Evolutionary conservation across 331 rosid genomes (phyloP).

Genomic region (Pyrus hybrid): DNA sequence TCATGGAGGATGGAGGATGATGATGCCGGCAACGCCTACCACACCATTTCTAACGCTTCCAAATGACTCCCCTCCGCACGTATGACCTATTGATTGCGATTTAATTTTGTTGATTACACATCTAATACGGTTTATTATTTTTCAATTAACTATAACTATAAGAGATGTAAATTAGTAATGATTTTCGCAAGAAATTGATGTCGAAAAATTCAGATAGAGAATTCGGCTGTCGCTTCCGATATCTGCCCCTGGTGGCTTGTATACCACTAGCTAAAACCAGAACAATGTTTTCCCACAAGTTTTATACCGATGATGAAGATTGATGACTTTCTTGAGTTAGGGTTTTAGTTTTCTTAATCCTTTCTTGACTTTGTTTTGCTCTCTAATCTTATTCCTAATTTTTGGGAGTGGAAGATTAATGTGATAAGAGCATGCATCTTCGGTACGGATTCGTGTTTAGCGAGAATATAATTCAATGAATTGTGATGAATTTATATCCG

Average conservation of each 20-base stretch:
- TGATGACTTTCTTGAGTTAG: background rate
- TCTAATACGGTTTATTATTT: conserved; percentile 24
- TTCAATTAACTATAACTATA: conserved; percentile 32
- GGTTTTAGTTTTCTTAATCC: background rate
- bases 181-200: conserved; percentile 32
- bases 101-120: conserved; percentile 28
- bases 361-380: background rate
- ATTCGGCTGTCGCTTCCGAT: background rate
- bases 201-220: conserved; percentile 1
- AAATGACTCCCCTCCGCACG: conserved; percentile 12
- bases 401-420: background rate
- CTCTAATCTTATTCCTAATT: background rate
- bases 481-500: background rate
- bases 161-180: conserved; percentile 51
- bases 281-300: background rate
- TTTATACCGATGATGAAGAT: background rate
- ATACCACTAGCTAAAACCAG: background rate
- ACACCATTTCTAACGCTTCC: background rate
- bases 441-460: background rate
- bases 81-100: conserved; percentile 33
- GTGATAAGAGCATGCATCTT: background rate
- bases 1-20: conserved; percentile 3
- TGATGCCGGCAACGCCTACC: conserved; percentile 10
- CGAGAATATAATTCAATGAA: background rate
- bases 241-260: conserved; percentile 25